Evolutionary conservation across 352 stramenopile species (phyloP).

Genomic region (Albugo candida): DNA sequence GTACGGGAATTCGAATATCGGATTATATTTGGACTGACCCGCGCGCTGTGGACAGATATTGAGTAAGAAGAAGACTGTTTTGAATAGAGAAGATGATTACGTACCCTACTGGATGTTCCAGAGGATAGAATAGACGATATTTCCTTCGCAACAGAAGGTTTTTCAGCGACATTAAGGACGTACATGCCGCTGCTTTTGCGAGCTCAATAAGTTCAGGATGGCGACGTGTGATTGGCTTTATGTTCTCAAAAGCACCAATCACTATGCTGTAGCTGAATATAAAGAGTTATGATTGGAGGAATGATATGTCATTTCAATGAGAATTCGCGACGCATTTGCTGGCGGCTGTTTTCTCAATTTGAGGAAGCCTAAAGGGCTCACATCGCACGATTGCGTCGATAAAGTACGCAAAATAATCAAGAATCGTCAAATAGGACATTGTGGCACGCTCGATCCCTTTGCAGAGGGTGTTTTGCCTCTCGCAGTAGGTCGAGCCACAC

Average conservation of each 20-base stretch:
- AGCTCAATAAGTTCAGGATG: background rate
- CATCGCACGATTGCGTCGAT: slow-evolving; percentile 58
- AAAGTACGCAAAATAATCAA: slow-evolving; percentile 46
- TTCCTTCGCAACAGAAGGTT: slow-evolving; percentile 96
- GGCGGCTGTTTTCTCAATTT: slow-evolving; percentile 56
- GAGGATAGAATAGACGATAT: slow-evolving; percentile 87
- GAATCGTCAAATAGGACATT: slow-evolving; percentile 56
- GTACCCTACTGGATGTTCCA: slow-evolving; percentile 31
- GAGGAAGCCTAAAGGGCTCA: slow-evolving; percentile 51
- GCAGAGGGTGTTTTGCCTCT: slow-evolving; percentile 69
- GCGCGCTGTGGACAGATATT: slow-evolving; percentile 16
- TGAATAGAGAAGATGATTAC: slow-evolving; percentile 2
- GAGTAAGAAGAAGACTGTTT: background rate
- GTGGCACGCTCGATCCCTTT: slow-evolving; percentile 77
- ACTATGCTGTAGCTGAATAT: background rate
- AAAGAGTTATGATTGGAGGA: slow-evolving; percentile 7
- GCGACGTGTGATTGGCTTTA: background rate
- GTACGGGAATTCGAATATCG: slow-evolving; percentile 83
- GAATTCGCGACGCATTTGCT: background rate
- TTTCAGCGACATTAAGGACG: slow-evolving; percentile 98
- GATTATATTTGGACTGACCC: slow-evolving; percentile 77
- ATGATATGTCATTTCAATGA: slow-evolving; percentile 1
- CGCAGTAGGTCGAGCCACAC: slow-evolving; percentile 59
- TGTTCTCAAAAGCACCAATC: background rate
- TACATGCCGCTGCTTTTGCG: slow-evolving; percentile 21